A percentile compares a stretch with the other conserved stretches of the same genome.
Evolutionary conservation across 2,329 filamentous ascomycete genomes (phyloP).

Genomic region (Penicillium fuscoglaucum): DNA sequence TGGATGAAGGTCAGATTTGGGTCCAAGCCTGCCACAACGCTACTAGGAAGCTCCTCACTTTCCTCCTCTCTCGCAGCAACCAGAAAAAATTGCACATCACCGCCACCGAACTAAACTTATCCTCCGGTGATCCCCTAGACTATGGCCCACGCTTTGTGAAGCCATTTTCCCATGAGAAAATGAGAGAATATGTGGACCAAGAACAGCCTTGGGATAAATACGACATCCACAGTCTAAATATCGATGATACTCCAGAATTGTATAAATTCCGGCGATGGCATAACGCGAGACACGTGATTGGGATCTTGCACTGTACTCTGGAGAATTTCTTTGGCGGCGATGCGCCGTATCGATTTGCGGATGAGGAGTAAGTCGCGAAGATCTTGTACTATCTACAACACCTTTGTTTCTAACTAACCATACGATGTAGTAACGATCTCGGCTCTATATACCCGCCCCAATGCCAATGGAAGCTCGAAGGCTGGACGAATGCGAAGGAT

Average conservation of each 20-base stretch:
- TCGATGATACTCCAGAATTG: not conserved
- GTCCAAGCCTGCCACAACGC: not conserved
- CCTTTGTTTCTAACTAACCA: not conserved
- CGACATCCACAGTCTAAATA: not conserved
- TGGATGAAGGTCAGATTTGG: not conserved
- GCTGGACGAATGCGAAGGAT: not conserved
- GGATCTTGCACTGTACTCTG: not conserved
- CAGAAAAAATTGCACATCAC: not conserved
- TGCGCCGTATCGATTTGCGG: not conserved
- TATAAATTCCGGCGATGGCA: not conserved
- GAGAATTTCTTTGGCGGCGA: not conserved
- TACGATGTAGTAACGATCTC: not conserved
- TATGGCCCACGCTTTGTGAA: not conserved
- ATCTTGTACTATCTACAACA: not conserved
- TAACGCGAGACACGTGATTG: not conserved
- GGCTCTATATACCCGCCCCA: not conserved
- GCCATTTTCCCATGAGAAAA: not conserved
- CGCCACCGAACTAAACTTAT: not conserved
- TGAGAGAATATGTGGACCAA: not conserved
- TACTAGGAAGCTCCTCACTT: not conserved
- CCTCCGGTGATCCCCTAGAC: not conserved
- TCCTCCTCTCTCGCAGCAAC: not conserved
- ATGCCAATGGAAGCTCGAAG: not conserved
- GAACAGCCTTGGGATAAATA: not conserved
- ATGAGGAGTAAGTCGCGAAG: not conserved